Conservation (phyloP, 306 rosid genomes). For the Medicago arabica region DNA sequence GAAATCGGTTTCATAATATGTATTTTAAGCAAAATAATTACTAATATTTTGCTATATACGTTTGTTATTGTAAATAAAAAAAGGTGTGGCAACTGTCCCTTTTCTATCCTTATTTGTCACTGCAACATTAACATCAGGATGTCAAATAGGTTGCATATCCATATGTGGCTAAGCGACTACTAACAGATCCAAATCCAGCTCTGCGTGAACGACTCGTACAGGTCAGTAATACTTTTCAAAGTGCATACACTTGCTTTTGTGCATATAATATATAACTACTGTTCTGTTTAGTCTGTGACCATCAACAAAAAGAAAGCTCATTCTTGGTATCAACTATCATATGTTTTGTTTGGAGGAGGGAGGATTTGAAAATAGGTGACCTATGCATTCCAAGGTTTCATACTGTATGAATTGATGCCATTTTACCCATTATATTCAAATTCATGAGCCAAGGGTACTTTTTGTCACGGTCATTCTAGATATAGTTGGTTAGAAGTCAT, state of each 20-base stretch:
- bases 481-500: neutral
- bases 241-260: constrained; percentile 23
- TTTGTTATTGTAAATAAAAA: constrained; percentile 30
- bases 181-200: constrained; percentile 98
- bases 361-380: neutral
- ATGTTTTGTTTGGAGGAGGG: constrained; percentile 2
- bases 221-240: constrained; percentile 59
- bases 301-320: constrained; percentile 20
- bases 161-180: constrained; percentile 91
- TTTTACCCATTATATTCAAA: constrained; percentile 19
- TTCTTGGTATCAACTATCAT: constrained; percentile 9
- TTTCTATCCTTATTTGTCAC: constrained; percentile 37
- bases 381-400: neutral
- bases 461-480: neutral
- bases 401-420: constrained; percentile 18
- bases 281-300: constrained; percentile 17
- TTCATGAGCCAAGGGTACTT: constrained; percentile 1
- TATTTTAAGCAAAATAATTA: neutral
- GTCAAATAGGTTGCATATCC: constrained; percentile 94
- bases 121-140: constrained; percentile 33
- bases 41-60: constrained; percentile 26
- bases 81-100: neutral
- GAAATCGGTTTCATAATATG: constrained; percentile 27
- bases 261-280: constrained; percentile 16
- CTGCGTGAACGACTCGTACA: constrained; percentile 96